Evolutionary conservation across 306 rosid species (phyloP).

Genomic region (Medicago arabica): DNA sequence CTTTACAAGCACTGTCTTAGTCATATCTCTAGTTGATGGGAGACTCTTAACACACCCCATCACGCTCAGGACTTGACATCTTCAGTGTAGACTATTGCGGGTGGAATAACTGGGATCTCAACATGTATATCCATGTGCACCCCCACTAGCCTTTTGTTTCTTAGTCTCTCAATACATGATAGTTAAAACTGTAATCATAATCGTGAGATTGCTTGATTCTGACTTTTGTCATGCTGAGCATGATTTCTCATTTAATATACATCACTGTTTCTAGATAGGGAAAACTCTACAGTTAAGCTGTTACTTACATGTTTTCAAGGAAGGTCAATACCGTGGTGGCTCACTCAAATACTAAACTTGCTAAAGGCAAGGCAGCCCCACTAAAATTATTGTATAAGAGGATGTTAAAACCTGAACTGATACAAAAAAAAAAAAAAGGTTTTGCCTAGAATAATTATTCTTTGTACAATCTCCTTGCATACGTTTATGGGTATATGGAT

Average conservation of each 20-base stretch:
- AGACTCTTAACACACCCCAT: neutral
- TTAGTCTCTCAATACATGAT: neutral
- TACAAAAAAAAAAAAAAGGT: neutral
- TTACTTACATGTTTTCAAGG: slow-evolving; percentile 16
- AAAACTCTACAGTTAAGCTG: slow-evolving; percentile 5
- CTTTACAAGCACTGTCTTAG: too few species aligned
- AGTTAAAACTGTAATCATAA: neutral
- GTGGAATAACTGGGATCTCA: neutral
- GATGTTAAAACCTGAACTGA: neutral
- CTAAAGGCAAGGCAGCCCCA: neutral
- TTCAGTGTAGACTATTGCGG: neutral
- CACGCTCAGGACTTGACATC: neutral
- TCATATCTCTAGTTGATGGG: too few species aligned
- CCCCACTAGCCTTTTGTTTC: neutral
- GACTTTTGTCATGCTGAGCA: neutral
- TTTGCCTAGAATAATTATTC: slow-evolving; percentile 17
- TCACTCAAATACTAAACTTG: slow-evolving; percentile 16
- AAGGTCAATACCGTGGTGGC: neutral
- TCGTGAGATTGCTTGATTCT: neutral
- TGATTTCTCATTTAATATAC: slow-evolving; percentile 1
- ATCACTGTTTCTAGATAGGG: slow-evolving; percentile 9
- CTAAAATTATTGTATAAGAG: slow-evolving; percentile 8
- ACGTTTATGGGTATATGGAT: slow-evolving; percentile 6
- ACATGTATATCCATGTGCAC: neutral
- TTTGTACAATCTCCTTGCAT: slow-evolving; percentile 8